Base-by-base conservation (phyloP, 805 yeast species). In the Schizosaccharomyces octosporus region DNA sequence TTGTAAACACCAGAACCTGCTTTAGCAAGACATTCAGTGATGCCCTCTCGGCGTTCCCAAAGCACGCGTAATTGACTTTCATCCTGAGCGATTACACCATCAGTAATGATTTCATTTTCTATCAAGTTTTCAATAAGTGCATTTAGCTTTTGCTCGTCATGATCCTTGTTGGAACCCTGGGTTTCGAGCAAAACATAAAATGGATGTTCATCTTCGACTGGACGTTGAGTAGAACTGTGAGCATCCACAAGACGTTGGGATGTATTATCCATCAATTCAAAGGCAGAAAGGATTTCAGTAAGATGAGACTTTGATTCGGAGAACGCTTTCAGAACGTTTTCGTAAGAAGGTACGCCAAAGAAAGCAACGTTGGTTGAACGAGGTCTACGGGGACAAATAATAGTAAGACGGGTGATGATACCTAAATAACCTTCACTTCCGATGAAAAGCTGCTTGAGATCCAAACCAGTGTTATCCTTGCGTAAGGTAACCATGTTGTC, bases 21-120 rank as follows among this genome's bases (percentile, higher is more conserved):
- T 63, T 79, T 77, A 60, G 85, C 84, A 5, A 86, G 78, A 5
- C 95, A 89, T 74, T 93, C 98, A 51, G 96, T 87, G 64, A 90
- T 81, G 64, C 84, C 79, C 73, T 93, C 98, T 74, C 98, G 82
- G 97, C 97, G 93, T 42, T 82, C 75, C 98, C 98, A 93, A 67
- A 93, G 77, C 62, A 81, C 81, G 64, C 76, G 77, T 63, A 86
- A 73, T 72, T 93, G 97, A 1, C 93, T 77, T 73, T 87, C 96
- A 71, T 89, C 97, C 72, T 88, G 95, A 6, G 98, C 95, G 65
- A 93, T 85, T 51, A 87, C 89, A 68, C 98, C 98, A 71, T 93
- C 97, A n/a, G 77, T 75, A 41, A 93, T 89, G 59, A 82, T 71
- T 61, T 84, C 97, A 39, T 80, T 78, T 71, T 85, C 95, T 87